phyloP scores from a whole-genome alignment of 371 early-diverging fungal species.

The Apophysomyces variabilis region DNA sequence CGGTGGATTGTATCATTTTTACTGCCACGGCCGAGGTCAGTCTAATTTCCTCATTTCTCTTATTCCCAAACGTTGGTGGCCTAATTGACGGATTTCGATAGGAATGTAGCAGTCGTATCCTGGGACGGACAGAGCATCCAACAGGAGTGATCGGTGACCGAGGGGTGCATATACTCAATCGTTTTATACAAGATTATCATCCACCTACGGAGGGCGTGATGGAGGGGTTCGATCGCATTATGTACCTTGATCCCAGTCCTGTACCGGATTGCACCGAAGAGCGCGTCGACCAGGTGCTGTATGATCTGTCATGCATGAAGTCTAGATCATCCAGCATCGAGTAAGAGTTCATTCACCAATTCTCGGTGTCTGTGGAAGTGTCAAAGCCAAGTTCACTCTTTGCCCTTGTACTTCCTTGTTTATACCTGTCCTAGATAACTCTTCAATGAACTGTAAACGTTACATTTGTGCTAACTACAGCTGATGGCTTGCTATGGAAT shows the following conservation, averaged over 20 bases:
- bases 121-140: slow-evolving; percentile 66
- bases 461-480: too few species aligned
- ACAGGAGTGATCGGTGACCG: slow-evolving; percentile 71
- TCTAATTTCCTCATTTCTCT: neutral
- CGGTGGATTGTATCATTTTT: slow-evolving; percentile 75
- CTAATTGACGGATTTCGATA: slow-evolving; percentile 16
- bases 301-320: neutral
- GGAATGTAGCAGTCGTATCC: slow-evolving; percentile 66
- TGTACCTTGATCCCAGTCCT: slow-evolving; percentile 56
- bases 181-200: slow-evolving; percentile 63
- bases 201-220: slow-evolving; percentile 51
- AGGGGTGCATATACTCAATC: slow-evolving; percentile 63
- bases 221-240: slow-evolving; percentile 68
- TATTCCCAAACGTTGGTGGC: too few species aligned
- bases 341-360: too few species aligned
- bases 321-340: neutral
- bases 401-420: too few species aligned
- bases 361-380: too few species aligned
- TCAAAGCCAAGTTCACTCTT: too few species aligned
- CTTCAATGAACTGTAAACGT: too few species aligned
- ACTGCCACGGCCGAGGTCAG: slow-evolving; percentile 58
- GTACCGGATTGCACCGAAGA: slow-evolving; percentile 48
- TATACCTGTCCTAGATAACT: too few species aligned
- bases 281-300: slow-evolving; percentile 40
- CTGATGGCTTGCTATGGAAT: too few species aligned